phyloP scores from a whole-genome alignment of 2,329 filamentous ascomycete genomes.

The Aspergillus costaricaensis region DNA sequence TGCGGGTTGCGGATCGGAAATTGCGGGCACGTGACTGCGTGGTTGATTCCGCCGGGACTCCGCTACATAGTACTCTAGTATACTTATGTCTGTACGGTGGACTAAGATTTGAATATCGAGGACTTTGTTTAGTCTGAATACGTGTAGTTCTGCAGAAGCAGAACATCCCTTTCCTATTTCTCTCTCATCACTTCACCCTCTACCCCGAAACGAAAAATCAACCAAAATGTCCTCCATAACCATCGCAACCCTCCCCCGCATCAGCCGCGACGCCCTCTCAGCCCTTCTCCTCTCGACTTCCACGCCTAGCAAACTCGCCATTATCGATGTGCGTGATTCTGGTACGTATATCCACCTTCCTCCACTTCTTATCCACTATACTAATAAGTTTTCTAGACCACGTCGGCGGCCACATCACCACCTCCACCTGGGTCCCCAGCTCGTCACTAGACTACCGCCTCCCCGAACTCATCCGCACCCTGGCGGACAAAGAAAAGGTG shows the following conservation, averaged over 20 bases:
- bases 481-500: constrained; percentile 76
- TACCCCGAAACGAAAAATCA: too few relatives aligned
- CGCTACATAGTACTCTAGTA: neutral
- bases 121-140: neutral
- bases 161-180: neutral
- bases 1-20: constrained; percentile 18
- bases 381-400: constrained; percentile 61
- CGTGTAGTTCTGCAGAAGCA: neutral
- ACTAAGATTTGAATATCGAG: neutral
- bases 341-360: constrained; percentile 49
- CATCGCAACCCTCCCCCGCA: constrained; percentile 65
- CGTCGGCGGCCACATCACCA: constrained; percentile 84
- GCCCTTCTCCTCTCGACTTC: constrained; percentile 60
- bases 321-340: constrained; percentile 88
- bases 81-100: neutral
- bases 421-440: constrained; percentile 74
- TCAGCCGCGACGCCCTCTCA: constrained; percentile 70
- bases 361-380: neutral
- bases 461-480: constrained; percentile 76
- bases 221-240: constrained; percentile 55
- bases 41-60: neutral
- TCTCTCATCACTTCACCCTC: neutral
- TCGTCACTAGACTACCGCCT: constrained; percentile 71
- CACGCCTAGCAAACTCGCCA: constrained; percentile 57
- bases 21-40: constrained; percentile 17